Conservation (phyloP, 306 rosid species). For the Adenanthera pavonina region DNA sequence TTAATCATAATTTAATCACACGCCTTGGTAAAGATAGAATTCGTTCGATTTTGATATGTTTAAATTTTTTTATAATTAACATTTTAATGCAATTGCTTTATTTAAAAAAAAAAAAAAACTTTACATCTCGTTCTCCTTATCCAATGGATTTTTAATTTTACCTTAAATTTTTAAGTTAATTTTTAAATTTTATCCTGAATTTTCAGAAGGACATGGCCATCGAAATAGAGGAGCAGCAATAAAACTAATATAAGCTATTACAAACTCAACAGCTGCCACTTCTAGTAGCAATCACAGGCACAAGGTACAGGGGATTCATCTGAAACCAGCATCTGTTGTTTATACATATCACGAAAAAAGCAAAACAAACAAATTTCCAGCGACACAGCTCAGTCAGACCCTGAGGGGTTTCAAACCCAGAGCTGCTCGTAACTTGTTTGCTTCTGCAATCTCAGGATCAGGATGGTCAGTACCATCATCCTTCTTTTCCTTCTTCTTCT, state of each 20-base stretch:
- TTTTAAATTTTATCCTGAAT: not conserved
- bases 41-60: not conserved
- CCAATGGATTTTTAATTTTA: not conserved
- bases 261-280: not conserved
- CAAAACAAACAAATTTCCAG: not conserved
- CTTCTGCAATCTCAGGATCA: constrained; percentile 84
- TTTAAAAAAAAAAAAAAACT: no score
- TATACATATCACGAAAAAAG: not conserved
- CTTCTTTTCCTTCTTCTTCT: constrained; percentile 77
- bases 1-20: not conserved
- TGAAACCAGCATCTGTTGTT: not conserved
- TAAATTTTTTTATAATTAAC: no score
- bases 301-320: not conserved
- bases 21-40: not conserved
- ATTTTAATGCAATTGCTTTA: no score
- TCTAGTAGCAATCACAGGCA: not conserved
- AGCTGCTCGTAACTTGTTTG: constrained; percentile 75
- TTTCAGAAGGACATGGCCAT: not conserved
- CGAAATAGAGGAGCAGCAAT: not conserved
- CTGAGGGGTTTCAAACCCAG: constrained; percentile 91
- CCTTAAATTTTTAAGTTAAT: no score
- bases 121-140: not conserved
- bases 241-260: not conserved
- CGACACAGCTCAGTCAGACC: not conserved
- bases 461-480: constrained; percentile 89